These are phyloP conservation scores for Proliferodiscus dingleyae DNA, from an alignment of 2,329 filamentous ascomycete genomes.

Conservation along the genomic window DNA sequence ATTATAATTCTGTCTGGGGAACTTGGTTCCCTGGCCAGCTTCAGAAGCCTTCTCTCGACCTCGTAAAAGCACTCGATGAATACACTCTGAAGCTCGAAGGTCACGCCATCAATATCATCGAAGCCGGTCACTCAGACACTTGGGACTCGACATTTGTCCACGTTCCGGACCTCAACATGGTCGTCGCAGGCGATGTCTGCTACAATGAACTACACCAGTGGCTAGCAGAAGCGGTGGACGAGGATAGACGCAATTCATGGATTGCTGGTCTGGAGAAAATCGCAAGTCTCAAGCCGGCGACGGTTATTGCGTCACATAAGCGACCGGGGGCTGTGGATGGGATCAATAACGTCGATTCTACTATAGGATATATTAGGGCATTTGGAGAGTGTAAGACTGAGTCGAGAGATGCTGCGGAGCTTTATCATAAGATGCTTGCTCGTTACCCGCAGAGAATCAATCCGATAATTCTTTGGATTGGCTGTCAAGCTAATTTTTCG, in stretches of 20 bases:
- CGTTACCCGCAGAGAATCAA: not conserved
- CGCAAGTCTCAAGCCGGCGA: slow-evolving; percentile 26
- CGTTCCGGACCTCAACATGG: slow-evolving; percentile 31
- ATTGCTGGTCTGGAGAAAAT: slow-evolving; percentile 31
- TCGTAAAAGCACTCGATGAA: not conserved
- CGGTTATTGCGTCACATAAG: slow-evolving; percentile 32
- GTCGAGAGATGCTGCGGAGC: not conserved
- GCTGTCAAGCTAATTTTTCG: slow-evolving; percentile 1
- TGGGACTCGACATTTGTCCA: slow-evolving; percentile 31
- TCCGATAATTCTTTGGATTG: not conserved
- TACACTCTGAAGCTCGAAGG: slow-evolving; percentile 1
- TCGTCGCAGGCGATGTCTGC: slow-evolving; percentile 34
- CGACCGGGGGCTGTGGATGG: not conserved
- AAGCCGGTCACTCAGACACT: slow-evolving; percentile 19
- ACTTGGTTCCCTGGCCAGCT: slow-evolving; percentile 7
- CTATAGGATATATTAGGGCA: not conserved
- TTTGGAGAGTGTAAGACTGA: not conserved
- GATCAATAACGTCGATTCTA: not conserved
- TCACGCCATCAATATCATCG: slow-evolving; percentile 7
- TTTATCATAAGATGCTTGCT: not conserved
- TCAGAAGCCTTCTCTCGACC: not conserved
- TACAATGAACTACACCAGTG: slow-evolving; percentile 35
- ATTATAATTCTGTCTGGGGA: not conserved
- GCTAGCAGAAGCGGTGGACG: slow-evolving; percentile 32
- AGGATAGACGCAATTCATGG: slow-evolving; percentile 30